phyloP scores from a whole-genome alignment of 164 flowering plant genomes.

The Tetrastigma voinierianum region DNA sequence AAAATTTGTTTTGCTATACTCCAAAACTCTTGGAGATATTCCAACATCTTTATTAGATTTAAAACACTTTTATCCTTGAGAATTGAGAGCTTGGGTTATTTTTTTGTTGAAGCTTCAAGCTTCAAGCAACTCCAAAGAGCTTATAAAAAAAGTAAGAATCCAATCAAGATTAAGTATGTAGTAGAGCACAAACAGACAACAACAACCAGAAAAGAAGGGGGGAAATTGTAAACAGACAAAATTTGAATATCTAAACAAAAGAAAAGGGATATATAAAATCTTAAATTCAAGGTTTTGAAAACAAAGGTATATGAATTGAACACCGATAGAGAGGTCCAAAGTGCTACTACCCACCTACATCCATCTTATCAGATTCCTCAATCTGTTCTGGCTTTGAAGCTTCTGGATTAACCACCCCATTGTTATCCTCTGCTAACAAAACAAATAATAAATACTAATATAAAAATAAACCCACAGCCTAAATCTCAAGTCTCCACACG shows the following conservation, averaged over 20 bases:
- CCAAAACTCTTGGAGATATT: too few relatives aligned
- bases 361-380: slow-evolving; percentile 39
- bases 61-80: too few relatives aligned
- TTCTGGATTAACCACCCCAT: slow-evolving; percentile 33
- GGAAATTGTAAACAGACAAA: too few relatives aligned
- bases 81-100: too few relatives aligned
- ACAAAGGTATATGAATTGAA: not conserved
- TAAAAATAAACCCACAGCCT: not conserved
- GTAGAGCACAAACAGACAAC: not conserved
- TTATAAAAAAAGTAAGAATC: not conserved
- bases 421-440: slow-evolving; percentile 31
- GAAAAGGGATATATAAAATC: not conserved
- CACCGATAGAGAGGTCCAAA: not conserved
- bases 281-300: not conserved
- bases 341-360: slow-evolving; percentile 43
- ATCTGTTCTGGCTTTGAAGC: slow-evolving; percentile 33
- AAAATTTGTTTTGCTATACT: too few relatives aligned
- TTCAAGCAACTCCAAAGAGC: too few relatives aligned
- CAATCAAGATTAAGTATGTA: not conserved
- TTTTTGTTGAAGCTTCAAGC: too few relatives aligned
- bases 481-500: not conserved
- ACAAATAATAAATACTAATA: not conserved
- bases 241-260: too few relatives aligned
- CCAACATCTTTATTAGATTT: too few relatives aligned
- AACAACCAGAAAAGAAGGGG: too few relatives aligned